A percentile compares a stretch with the other conserved stretches of the same genome.
Conservation (phyloP, 2,329 filamentous ascomycete species). For the Alternaria tenuissima region DNA sequence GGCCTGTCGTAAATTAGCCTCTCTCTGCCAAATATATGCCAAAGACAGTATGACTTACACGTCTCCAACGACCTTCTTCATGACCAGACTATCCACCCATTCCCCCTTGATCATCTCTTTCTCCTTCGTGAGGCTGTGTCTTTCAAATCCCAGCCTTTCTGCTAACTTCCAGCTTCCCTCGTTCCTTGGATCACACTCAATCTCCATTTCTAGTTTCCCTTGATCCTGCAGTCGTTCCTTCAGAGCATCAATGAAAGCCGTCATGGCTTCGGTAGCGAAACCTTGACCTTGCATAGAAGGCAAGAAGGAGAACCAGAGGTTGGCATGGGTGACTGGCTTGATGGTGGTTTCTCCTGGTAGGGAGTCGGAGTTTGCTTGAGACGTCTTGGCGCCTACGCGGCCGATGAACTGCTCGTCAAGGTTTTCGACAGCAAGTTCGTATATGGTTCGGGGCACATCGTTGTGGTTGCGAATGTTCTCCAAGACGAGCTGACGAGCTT, state of each 20-base stretch:
- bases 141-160: slow-evolving; percentile 41
- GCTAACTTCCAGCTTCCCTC: slow-evolving; percentile 40
- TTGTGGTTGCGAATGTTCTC: slow-evolving; percentile 28
- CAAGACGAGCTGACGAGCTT: slow-evolving; percentile 31
- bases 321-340: slow-evolving; percentile 21
- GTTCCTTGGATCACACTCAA: slow-evolving; percentile 50
- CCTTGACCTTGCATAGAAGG: slow-evolving; percentile 36
- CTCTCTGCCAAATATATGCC: background rate
- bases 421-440: slow-evolving; percentile 43
- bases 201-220: slow-evolving; percentile 35
- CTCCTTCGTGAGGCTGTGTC: slow-evolving; percentile 34
- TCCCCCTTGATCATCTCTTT: slow-evolving; percentile 44
- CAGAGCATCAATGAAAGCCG: slow-evolving; percentile 33
- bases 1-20: background rate
- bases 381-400: slow-evolving; percentile 36
- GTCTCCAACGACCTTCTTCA: slow-evolving; percentile 29
- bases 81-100: slow-evolving; percentile 44
- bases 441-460: slow-evolving; percentile 23
- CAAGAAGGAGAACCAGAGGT: slow-evolving; percentile 46
- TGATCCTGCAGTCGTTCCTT: slow-evolving; percentile 12
- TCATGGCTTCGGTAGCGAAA: slow-evolving; percentile 44
- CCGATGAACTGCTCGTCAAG: slow-evolving; percentile 35
- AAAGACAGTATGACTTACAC: slow-evolving; percentile 6
- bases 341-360: slow-evolving; percentile 10
- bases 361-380: slow-evolving; percentile 13